Percentiles rank a stretch among this genome's conserved stretches.
Conservation (phyloP, 768 basidiomycete species). For the Hysterangium stoloniferum region DNA sequence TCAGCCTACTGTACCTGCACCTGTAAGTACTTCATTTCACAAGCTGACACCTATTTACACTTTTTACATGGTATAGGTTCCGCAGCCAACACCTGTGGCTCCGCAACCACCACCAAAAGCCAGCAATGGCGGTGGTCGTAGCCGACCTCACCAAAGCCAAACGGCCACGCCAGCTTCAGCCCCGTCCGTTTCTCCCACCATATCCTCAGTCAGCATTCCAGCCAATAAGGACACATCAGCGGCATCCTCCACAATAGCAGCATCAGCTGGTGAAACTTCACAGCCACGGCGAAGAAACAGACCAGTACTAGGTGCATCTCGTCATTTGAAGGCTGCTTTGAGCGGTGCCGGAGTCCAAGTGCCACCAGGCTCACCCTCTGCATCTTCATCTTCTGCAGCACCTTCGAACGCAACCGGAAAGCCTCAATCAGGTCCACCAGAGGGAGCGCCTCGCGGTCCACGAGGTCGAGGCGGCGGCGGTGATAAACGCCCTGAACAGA, state of each 20-base stretch:
- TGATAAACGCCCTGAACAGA: slow-evolving; percentile 15
- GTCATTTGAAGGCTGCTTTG: slow-evolving; percentile 69
- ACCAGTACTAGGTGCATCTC: slow-evolving; percentile 54
- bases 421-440: slow-evolving; percentile 4
- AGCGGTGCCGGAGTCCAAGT: slow-evolving; percentile 46
- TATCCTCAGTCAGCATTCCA: too few relatives aligned
- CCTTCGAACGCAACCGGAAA: slow-evolving; percentile 5
- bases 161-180: background rate
- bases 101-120: background rate
- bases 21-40: background rate
- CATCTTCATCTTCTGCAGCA: slow-evolving; percentile 13
- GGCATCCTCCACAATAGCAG: background rate
- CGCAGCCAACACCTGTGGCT: slow-evolving; percentile 1
- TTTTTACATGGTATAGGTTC: background rate
- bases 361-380: slow-evolving; percentile 5
- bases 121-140: background rate
- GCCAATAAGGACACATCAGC: too few relatives aligned
- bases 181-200: slow-evolving; percentile 16
- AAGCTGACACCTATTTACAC: background rate
- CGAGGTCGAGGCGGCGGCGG: slow-evolving; percentile 17
- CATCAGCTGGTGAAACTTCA: background rate
- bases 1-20: background rate
- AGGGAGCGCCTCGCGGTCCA: slow-evolving; percentile 8
- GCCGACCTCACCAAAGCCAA: background rate
- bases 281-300: slow-evolving; percentile 36